A percentile compares a stretch with the other conserved stretches of the same genome.
phyloP scores from a whole-genome alignment of 2,329 filamentous ascomycete species.

The Pseudocercospora eumusae region DNA sequence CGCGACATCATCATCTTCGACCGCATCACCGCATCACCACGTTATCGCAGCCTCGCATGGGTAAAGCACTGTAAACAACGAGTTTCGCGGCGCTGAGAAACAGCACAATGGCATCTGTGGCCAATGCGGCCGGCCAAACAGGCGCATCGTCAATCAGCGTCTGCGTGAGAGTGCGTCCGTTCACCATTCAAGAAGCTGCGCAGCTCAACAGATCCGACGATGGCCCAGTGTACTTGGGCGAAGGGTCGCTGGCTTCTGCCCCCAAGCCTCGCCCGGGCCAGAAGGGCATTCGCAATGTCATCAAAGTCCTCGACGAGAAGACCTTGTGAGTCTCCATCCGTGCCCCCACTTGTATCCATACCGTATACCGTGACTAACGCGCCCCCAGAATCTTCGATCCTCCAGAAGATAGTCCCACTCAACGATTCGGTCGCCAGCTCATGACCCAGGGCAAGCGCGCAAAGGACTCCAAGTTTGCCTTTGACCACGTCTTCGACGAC shows the following conservation, averaged over 20 bases:
- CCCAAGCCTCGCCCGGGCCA: slow-evolving; percentile 82
- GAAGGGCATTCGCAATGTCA: slow-evolving; percentile 84
- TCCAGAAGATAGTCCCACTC: slow-evolving; percentile 89
- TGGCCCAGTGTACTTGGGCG: slow-evolving; percentile 87
- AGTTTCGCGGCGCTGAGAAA: slow-evolving; percentile 12
- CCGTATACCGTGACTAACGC: slow-evolving; percentile 58
- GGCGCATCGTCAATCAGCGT: slow-evolving; percentile 55
- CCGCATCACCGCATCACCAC: neutral
- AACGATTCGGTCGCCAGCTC: slow-evolving; percentile 77
- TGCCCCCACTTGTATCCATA: slow-evolving; percentile 61
- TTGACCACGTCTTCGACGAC: slow-evolving; percentile 96
- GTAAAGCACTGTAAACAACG: slow-evolving; percentile 8
- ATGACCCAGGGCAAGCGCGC: slow-evolving; percentile 81
- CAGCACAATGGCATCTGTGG: slow-evolving; percentile 17
- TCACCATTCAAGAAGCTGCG: slow-evolving; percentile 87
- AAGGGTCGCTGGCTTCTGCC: slow-evolving; percentile 86
- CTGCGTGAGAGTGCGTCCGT: slow-evolving; percentile 63
- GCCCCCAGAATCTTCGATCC: slow-evolving; percentile 83
- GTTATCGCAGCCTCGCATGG: slow-evolving; percentile 10
- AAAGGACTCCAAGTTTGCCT: slow-evolving; percentile 96
- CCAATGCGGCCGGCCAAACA: slow-evolving; percentile 15
- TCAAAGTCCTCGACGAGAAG: slow-evolving; percentile 94
- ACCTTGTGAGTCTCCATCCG: neutral
- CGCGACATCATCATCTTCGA: neutral
- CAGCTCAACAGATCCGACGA: slow-evolving; percentile 82